Base-by-base conservation (phyloP, 495 filamentous ascomycete species). In the Xylaria telfairii region DNA sequence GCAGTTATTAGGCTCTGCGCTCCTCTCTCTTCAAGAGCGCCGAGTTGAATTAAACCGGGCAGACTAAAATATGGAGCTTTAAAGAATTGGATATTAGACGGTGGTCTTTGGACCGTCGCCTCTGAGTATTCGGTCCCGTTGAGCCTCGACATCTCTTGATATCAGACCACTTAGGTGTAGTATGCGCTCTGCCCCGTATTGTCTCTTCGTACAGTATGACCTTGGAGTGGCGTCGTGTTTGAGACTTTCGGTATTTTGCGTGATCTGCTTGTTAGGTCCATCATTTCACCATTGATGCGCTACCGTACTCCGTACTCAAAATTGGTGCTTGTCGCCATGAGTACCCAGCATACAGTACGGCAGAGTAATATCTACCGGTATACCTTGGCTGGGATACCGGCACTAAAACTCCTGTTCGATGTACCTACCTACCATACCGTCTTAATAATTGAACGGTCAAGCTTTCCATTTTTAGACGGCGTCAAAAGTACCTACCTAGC, bases 71-170 rank as follows among this genome's bases (percentile, higher is more conserved):
- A 76, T 73, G 80, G 78, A 76, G 80, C 78, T 83, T 83, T 73
- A 76, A 86, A 86, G 84, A 86, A 85, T 85, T 82, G 83, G 78
- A 67, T 81, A 81, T 79, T 81, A 81, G 81, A 76, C 73, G 74
- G 66, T 26, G 67, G 54, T 74, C 72, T 67, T 69, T 28, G 65
- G 68, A 73, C 53, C 41, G 49, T 69, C 69, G 75, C 71, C 75
- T 79, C 73, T 79, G 81, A 83, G 74, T 81, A 76, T 74, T 79
- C 83, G 79, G 82, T 84, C 81, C 83, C 83, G 83, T 85, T 84
- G 81, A 81, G 81, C 79, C 77, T 81, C 83, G 79, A 85, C 82
- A 85, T 84, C 74, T 54, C n/a, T 63, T 26, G 24, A 3, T 26
- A 63, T 37, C 37, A 59, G 53, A 57, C 30, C 30, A 30, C 4